Base-by-base conservation (phyloP, 192 early-diverging fungal species). In the Phlyctochytrium arcticum region DNA sequence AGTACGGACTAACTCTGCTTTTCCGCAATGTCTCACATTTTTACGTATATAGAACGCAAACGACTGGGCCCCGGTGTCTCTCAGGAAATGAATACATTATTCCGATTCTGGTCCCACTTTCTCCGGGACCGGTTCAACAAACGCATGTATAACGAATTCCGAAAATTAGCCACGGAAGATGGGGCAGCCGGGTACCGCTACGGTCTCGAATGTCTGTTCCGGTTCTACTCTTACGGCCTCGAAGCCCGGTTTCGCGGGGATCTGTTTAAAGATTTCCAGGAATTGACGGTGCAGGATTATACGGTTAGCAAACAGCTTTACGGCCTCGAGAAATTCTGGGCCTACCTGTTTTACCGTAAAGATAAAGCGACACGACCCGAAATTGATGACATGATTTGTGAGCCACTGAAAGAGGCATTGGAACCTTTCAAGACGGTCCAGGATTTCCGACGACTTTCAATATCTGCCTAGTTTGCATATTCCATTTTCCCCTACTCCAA, bases 41-140 rank as follows among this genome's bases (percentile, higher is more conserved):
- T 26, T 49, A 23, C 30, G n/a, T 7, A n/a, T 32, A 31, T 48
- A 81, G 95, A 98, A 77, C 93, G 95, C 70, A 93, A 93, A 75
- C 83, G 84, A 50, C 80, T 88, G 17, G 95, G 95, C 19, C 80
- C 85, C 19, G 94, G 95, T n/a, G 88, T 87, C 47, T 91, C 88
- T 35, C 92, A 91, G 61, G 93, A 95, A 70, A 98, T 98, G 95
- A 95, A 95, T 83, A 95, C 95, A 8, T 75, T 98, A 60, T 95
- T 87, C 77, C 87, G 93, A 24, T 98, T 98, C 89, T 98, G 95
- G 95, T 92, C 88, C 51, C 93, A 95, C 78, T 98, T 98, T 73
- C 79, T 98, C 72, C 92, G 93, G 73, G 95, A 98, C 74, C 89
- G 89, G 64, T 98, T 92, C 72, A 95, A 93, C 84, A 84, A 87